A percentile compares a stretch with the other conserved stretches of the same genome.
Evolutionary conservation across 257 asterid genomes (phyloP).

Genomic region (Apocynum venetum): DNA sequence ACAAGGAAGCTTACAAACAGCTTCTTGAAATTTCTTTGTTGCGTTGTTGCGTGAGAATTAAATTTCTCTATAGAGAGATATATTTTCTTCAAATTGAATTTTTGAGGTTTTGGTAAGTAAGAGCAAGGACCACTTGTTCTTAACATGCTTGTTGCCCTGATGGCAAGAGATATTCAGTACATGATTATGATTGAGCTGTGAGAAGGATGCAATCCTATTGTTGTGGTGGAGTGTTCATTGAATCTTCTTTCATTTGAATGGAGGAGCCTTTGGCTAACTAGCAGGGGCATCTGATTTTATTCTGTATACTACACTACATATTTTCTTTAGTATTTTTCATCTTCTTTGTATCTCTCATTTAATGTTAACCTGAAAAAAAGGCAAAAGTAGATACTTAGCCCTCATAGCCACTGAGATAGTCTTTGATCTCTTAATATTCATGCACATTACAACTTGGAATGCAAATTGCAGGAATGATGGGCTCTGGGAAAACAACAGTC

Average conservation of each 20-base stretch:
- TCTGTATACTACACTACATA: not conserved
- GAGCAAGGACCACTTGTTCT: not conserved
- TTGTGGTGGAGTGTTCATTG: no score
- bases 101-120: not conserved
- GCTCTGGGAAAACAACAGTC: conserved; percentile 94
- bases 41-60: not conserved
- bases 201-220: no score
- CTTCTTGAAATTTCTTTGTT: not conserved
- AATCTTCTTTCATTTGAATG: not conserved
- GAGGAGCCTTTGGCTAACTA: not conserved
- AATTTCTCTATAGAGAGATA: not conserved
- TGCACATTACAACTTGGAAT: not conserved
- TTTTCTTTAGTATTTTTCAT: not conserved
- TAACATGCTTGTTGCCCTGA: no score
- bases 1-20: not conserved
- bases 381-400: not conserved
- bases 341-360: not conserved
- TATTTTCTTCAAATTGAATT: not conserved
- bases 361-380: not conserved
- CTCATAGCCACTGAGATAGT: not conserved
- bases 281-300: not conserved
- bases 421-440: not conserved
- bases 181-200: no score
- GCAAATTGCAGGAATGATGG: conserved; percentile 79
- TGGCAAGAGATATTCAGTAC: no score